Evolutionary conservation across 768 basidiomycete genomes (phyloP).

Genomic region (Suillus cothurnatus): DNA sequence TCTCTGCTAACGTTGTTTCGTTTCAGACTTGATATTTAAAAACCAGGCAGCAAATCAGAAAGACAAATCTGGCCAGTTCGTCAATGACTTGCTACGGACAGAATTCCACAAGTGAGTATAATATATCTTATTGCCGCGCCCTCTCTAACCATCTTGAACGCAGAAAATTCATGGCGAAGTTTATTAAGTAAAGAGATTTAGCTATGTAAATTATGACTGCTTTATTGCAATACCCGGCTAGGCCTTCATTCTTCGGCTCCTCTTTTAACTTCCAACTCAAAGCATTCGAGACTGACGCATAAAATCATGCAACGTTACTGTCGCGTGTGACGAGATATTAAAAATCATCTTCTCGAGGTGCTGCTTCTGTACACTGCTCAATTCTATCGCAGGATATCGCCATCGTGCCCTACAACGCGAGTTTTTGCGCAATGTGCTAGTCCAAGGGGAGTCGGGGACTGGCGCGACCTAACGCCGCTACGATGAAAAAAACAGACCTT

Average conservation of each 20-base stretch:
- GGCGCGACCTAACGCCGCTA: background rate
- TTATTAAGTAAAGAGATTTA: constrained; percentile 60
- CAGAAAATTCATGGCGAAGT: constrained; percentile 92
- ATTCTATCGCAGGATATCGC: background rate
- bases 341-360: background rate
- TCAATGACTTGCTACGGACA: constrained; percentile 93
- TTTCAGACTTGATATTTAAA: constrained; percentile 93
- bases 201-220: background rate
- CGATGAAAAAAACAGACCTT: background rate
- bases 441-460: background rate
- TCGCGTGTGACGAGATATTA: background rate
- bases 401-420: background rate
- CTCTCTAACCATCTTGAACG: constrained; percentile 8
- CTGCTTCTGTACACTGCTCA: background rate
- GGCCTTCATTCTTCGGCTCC: background rate
- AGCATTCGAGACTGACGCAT: background rate
- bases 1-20: constrained; percentile 11
- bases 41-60: constrained; percentile 83
- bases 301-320: background rate
- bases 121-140: constrained; percentile 5
- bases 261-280: background rate
- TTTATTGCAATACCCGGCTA: background rate
- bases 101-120: constrained; percentile 85
- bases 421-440: background rate
- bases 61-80: constrained; percentile 77